phyloP scores from a whole-genome alignment of 352 stramenopile species.

The Globisporangium yorkense region DNA sequence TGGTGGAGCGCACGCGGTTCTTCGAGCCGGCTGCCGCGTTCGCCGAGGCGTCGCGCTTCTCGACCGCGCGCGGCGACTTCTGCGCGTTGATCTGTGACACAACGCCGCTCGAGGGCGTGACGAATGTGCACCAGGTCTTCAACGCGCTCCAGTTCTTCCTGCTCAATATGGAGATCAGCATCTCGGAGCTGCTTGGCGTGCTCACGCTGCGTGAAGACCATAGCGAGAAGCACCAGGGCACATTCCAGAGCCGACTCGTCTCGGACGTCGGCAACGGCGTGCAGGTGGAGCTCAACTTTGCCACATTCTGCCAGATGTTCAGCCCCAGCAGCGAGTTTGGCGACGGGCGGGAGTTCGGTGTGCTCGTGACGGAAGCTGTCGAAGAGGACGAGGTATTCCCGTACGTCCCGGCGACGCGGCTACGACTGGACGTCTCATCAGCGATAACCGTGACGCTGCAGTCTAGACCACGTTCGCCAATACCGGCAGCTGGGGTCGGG shows the following conservation, averaged over 20 bases:
- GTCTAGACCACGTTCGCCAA: not conserved
- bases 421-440: not conserved
- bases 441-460: not conserved
- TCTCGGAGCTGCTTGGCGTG: constrained; percentile 10
- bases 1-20: constrained; percentile 17
- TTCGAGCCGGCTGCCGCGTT: constrained; percentile 23
- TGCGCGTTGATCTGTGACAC: constrained; percentile 53
- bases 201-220: not conserved
- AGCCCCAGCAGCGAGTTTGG: not conserved
- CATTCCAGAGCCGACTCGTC: not conserved
- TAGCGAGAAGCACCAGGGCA: not conserved
- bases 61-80: constrained; percentile 32
- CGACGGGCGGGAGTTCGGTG: not conserved
- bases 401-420: not conserved
- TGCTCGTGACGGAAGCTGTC: not conserved
- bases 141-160: constrained; percentile 54
- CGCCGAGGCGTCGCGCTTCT: constrained; percentile 37
- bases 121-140: constrained; percentile 39
- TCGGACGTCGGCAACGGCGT: not conserved
- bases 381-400: not conserved
- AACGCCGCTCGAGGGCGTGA: constrained; percentile 32
- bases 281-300: constrained; percentile 6
- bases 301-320: constrained; percentile 4
- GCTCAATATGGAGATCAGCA: constrained; percentile 51
- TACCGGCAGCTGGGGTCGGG: too few species aligned